These are phyloP conservation scores for Solanum arcanum DNA, from an alignment of 257 asterid genomes.

Conservation along the genomic window DNA sequence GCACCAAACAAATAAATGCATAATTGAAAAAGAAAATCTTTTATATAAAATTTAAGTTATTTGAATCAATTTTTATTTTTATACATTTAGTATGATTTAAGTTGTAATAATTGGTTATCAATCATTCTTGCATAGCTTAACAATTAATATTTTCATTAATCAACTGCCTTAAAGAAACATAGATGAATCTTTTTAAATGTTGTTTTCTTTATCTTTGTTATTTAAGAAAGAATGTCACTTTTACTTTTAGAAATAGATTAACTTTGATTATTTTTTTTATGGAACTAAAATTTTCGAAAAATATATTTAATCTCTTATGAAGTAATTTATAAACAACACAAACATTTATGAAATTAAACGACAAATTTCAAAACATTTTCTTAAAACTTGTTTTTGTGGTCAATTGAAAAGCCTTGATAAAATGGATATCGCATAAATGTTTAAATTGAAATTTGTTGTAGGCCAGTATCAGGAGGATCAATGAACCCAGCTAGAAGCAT, in stretches of 20 bases:
- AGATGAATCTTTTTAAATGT: neutral
- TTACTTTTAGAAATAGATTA: neutral
- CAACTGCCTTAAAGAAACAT: neutral
- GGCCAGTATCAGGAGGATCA: conserved; percentile 87
- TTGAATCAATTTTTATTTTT: neutral
- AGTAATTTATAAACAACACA: neutral
- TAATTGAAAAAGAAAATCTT: neutral
- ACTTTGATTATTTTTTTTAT: no score
- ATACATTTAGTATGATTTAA: neutral
- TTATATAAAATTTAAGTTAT: neutral
- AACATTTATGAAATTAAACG: neutral
- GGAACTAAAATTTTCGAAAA: neutral
- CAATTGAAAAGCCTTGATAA: neutral
- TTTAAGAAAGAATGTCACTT: neutral
- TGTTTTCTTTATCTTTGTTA: neutral
- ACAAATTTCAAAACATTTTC: no score
- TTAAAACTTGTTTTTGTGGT: neutral
- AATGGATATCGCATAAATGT: neutral
- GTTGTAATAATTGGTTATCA: neutral
- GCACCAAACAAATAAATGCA: neutral
- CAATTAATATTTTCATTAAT: neutral
- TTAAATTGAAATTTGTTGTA: neutral
- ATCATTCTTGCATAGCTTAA: neutral
- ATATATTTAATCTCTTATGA: neutral
- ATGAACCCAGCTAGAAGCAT: conserved; percentile 80